Evolutionary conservation across 768 basidiomycete species (phyloP), one percentile per base, ranked within the genome.

Genomic region (Kwoniella sp.): DNA sequence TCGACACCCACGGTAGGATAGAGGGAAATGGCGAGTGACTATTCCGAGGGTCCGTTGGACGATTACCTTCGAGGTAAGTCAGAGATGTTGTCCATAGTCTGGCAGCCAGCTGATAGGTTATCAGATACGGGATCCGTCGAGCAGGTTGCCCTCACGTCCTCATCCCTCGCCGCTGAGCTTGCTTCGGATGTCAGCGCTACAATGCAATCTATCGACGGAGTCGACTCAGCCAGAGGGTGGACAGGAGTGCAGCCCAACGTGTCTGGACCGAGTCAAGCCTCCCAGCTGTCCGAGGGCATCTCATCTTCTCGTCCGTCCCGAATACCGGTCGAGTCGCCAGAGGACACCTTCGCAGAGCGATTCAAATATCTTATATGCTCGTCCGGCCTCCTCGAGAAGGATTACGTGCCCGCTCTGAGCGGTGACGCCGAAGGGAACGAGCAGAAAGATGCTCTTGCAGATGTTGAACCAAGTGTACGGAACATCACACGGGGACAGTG

Each of bases 331-430:
- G 3, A 27, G n/a, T 8, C 19, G 37, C 19, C 19, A 20, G 19
- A 44, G 3, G 47, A 55, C 12, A 62, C 56, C 1, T 73, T 69
- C 36, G 59, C 59, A 9, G 71, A 73, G 40, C 28, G 46, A 27
- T 73, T 73, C 64, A 70, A 68, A 41, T 73, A 68, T 46, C 39
- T 64, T 8, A 59, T 73, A 15, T 71, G 67, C 41, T 67, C 69
- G 5, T 60, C 56, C 23, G 65, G 65, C 3, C 28, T 73, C 5
- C 50, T 73, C 31, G 67, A 71, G 40, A 65, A 67, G 26, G 63
- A 65, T 22, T 69, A 61, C 49, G 53, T 65, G 11, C 60, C 64
- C n/a, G 60, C 55, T 15, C 49, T 62, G 8, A 52, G 57, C 26
- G 49, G 52, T 28, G 43, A 52, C 11, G 29, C 31, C 9, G 34